Evolutionary conservation across 2,329 filamentous ascomycete genomes (phyloP), one percentile per base, ranked within the genome.

Genomic region (Diaporthe helianthi): DNA sequence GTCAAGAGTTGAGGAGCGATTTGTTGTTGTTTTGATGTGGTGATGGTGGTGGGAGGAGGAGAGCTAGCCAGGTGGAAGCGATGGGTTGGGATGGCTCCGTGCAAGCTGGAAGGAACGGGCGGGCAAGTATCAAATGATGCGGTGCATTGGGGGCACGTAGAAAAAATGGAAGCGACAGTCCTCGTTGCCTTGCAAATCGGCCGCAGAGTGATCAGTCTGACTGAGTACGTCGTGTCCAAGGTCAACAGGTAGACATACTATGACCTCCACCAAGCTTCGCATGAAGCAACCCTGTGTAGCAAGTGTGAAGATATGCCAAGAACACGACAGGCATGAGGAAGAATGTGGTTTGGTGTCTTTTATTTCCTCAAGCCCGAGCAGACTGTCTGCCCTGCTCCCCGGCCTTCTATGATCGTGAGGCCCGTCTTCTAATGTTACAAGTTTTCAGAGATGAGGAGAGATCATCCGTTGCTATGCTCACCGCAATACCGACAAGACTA

Each of bases 371-470:
- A 47, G 41, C 52, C 38, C 49, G 65, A 67, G 44, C 52, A 67
- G 44, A 67, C 65, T 67, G 36, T 22, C 51, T 46, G 41, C 12
- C 55, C 29, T 68, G 55, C 33, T 64, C 47, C 65, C 72, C 64
- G 70, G 71, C 71, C 64, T 67, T 77, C 75, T 76, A 77, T 76
- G 69, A 73, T 73, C 72, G 65, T 73, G 72, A 41, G 72, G 67
- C 70, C 71, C 67, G 17, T 51, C 52, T 60, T 79, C 78, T 85
- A 85, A 80, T 84, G 80, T 63, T 86, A 85, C 83, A 86, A 76
- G 80, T 79, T 77, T 78, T 80, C 79, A 81, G 80, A 69, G 76
- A 78, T 79, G 84, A 84, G 83, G 82, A 85, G 84, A 84, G 83
- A 86, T 84, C 79, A 80, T 83, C 81, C 80, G 80, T 82, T 79